These are phyloP conservation scores for Panicum miliaceum DNA, from an alignment of 176 grass and related monocot species.

Conservation along the genomic window DNA sequence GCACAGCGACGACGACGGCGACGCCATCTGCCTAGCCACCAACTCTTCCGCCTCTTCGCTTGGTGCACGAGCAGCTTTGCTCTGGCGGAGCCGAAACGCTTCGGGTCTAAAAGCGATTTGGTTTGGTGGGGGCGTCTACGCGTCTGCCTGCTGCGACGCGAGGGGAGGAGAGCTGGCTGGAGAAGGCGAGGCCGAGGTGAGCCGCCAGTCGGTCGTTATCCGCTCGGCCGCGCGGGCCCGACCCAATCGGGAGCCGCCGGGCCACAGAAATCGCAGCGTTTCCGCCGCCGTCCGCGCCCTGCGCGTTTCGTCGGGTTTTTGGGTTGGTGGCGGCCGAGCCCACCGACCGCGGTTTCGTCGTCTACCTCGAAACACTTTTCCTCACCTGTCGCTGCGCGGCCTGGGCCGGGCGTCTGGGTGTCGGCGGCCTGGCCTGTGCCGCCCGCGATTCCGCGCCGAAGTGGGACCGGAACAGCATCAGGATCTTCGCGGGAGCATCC, in stretches of 20 bases:
- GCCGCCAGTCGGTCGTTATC: conserved; percentile 46
- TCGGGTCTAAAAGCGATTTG: conserved; percentile 17
- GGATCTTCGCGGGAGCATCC: not conserved
- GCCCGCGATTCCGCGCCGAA: not conserved
- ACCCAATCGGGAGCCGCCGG: not conserved
- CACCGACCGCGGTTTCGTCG: conserved; percentile 39
- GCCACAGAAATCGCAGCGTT: conserved; percentile 40
- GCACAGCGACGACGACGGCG: conserved; percentile 64
- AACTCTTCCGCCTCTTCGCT: not conserved
- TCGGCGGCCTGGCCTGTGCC: conserved; percentile 14
- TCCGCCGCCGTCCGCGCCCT: not conserved
- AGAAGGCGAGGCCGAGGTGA: not conserved
- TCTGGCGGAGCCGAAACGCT: not conserved
- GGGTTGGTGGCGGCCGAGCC: conserved; percentile 25
- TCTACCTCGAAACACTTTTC: not conserved
- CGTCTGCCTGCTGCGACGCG: not conserved
- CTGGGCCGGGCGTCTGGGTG: too few relatives aligned
- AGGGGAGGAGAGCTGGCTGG: not conserved
- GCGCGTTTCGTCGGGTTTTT: not conserved
- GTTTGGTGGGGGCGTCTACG: not conserved
- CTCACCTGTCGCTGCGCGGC: not conserved
- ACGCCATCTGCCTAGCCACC: conserved; percentile 44
- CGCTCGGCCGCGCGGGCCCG: not conserved
- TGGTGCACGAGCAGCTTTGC: conserved; percentile 25
- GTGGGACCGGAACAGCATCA: conserved; percentile 9